Conservation (phyloP, 2,329 filamentous ascomycete species). For the Colletotrichum horii region DNA sequence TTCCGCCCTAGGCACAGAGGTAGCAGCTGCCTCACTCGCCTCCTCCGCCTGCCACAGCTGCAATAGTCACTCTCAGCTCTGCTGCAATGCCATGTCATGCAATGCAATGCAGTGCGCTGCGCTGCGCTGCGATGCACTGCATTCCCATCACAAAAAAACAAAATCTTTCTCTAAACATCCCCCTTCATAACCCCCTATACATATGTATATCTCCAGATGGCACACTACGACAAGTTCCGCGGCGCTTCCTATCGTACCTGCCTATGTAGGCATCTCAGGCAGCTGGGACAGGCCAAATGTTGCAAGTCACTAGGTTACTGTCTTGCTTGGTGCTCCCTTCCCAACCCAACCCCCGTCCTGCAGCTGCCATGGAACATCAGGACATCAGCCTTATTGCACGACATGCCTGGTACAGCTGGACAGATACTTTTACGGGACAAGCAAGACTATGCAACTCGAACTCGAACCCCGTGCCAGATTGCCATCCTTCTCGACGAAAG, state of each 20-base stretch:
- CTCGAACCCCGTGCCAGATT: neutral
- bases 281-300: neutral
- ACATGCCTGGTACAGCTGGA: neutral
- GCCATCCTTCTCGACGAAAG: neutral
- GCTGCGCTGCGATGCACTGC: neutral
- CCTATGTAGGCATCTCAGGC: neutral
- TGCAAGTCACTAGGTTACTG: neutral
- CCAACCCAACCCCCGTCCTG: neutral
- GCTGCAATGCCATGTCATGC: neutral
- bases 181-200: neutral
- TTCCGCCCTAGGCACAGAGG: neutral
- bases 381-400: constrained; percentile 4
- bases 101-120: neutral
- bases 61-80: neutral
- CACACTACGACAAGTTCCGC: neutral
- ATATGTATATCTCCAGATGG: neutral
- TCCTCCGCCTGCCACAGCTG: neutral
- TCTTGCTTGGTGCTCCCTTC: neutral
- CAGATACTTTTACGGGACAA: neutral
- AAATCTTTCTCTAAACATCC: neutral
- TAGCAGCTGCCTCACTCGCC: neutral
- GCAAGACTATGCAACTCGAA: neutral
- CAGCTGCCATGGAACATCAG: neutral
- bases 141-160: neutral
- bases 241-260: neutral